Evolutionary conservation across 352 stramenopile genomes (phyloP).

Genomic region (Globisporangium spiculum): DNA sequence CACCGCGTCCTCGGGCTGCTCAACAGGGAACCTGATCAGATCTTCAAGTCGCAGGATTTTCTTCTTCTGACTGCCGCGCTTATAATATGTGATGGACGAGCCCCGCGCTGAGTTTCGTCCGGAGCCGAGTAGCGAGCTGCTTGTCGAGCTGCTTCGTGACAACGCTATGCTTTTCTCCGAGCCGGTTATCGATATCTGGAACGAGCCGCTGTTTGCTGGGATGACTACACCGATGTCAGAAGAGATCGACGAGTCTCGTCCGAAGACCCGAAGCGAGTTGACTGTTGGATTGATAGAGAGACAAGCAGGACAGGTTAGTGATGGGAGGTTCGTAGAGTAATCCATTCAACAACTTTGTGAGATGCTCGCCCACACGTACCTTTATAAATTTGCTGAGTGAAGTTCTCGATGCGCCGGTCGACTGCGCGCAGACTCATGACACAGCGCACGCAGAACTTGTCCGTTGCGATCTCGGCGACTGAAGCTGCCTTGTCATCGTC

Average conservation of each 20-base stretch:
- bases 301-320: background rate
- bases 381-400: constrained; percentile 33
- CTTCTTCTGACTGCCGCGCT: constrained; percentile 18
- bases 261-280: constrained; percentile 16
- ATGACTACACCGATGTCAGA: constrained; percentile 12
- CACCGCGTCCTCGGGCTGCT: background rate
- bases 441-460: constrained; percentile 59
- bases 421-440: constrained; percentile 42
- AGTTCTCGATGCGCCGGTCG: constrained; percentile 32
- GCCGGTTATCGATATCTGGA: constrained; percentile 8
- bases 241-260: constrained; percentile 23
- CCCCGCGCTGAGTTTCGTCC: background rate
- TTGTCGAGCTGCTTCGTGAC: constrained; percentile 5
- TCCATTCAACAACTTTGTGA: background rate
- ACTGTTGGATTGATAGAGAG: constrained; percentile 9
- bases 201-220: constrained; percentile 3
- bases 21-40: constrained; percentile 18
- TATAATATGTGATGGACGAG: constrained; percentile 23
- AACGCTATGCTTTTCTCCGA: constrained; percentile 11
- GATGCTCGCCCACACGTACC: constrained; percentile 3
- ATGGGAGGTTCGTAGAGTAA: background rate
- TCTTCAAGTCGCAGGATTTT: constrained; percentile 21
- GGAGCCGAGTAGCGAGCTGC: background rate
- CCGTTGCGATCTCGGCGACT: constrained; percentile 24
- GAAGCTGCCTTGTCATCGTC: background rate